A percentile compares a stretch with the other conserved stretches of the same genome.
phyloP scores from a whole-genome alignment of 108 stramenopile species.

The Discostella pseudostelligera region DNA sequence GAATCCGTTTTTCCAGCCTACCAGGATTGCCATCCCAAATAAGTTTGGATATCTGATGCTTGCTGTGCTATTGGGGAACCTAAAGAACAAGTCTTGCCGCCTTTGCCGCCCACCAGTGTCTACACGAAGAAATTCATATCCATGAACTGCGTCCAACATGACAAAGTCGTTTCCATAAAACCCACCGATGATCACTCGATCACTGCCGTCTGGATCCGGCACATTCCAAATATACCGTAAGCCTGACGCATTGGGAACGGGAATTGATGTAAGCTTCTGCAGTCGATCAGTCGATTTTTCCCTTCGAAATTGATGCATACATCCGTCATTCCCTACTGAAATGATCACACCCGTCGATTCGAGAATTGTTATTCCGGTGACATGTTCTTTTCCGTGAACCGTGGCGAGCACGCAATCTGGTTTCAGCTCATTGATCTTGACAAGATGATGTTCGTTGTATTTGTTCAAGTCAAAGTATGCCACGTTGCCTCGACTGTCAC shows the following conservation, averaged over 20 bases:
- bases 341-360: constrained; percentile 34
- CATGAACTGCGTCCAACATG: constrained; percentile 49
- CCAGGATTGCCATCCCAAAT: constrained; percentile 40
- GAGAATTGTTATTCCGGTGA: constrained; percentile 50
- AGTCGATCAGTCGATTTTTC: constrained; percentile 22
- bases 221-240: constrained; percentile 48
- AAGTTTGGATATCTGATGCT: not conserved
- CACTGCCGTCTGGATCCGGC: constrained; percentile 13
- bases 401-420: constrained; percentile 24
- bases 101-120: constrained; percentile 74
- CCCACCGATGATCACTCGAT: constrained; percentile 52
- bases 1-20: constrained; percentile 39
- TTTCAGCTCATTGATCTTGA: constrained; percentile 5
- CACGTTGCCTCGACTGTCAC: constrained; percentile 70
- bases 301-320: constrained; percentile 42
- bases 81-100: constrained; percentile 29
- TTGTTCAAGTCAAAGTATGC: constrained; percentile 46
- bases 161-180: constrained; percentile 70
- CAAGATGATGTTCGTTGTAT: not conserved
- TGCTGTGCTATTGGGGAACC: not conserved
- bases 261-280: constrained; percentile 24
- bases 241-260: constrained; percentile 35
- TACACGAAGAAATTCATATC: constrained; percentile 57
- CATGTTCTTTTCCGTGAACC: constrained; percentile 73
- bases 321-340: constrained; percentile 80